phyloP scores from a whole-genome alignment of 2,329 filamentous ascomycete genomes.

The Alternaria longipes region DNA sequence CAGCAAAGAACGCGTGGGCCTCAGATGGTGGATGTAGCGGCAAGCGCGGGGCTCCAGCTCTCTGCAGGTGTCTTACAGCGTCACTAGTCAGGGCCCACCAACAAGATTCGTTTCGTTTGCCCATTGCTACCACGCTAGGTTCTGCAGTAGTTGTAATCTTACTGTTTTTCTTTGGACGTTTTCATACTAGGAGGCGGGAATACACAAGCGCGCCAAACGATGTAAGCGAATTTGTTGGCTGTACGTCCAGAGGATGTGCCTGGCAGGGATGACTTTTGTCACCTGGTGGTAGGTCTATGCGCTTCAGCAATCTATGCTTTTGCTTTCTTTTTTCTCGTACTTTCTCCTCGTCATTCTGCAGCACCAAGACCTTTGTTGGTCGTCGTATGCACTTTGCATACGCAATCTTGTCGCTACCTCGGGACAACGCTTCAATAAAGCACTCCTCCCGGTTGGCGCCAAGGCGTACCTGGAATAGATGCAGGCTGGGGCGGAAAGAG shows the following conservation, averaged over 20 bases:
- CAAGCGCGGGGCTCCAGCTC: neutral
- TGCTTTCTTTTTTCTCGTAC: neutral
- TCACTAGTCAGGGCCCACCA: neutral
- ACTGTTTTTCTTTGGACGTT: neutral
- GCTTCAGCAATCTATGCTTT: neutral
- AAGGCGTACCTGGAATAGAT: neutral
- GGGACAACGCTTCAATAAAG: neutral
- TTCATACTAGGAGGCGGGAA: neutral
- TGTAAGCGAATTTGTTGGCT: neutral
- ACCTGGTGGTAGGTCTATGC: neutral
- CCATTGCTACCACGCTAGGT: neutral
- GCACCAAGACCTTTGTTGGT: neutral
- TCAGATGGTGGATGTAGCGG: neutral
- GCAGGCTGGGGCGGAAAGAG: neutral
- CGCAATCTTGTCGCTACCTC: neutral
- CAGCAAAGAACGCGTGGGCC: slow-evolving; percentile 11
- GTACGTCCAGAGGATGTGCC: neutral
- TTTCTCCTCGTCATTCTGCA: neutral
- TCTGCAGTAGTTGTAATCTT: neutral
- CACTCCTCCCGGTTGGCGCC: neutral
- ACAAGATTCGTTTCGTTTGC: neutral
- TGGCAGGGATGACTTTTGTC: neutral
- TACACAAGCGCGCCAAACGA: neutral
- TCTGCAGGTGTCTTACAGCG: neutral
- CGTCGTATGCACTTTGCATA: neutral